Percentiles rank a stretch among this genome's conserved stretches.
phyloP scores from a whole-genome alignment of 257 asterid species.

The Plantago ovata region DNA sequence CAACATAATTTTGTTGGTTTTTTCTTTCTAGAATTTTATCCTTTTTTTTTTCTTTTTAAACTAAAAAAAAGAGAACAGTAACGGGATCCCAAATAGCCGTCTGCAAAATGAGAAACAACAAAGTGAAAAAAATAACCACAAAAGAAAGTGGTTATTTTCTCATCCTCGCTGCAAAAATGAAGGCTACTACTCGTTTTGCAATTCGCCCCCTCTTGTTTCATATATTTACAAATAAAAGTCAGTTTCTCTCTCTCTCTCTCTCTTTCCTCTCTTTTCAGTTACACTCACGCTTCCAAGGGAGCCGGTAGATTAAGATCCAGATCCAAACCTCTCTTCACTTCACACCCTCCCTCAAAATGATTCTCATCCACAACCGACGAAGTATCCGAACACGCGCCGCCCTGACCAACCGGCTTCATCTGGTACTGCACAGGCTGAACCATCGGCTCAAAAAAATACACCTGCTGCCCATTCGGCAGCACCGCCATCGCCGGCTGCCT shows the following conservation, averaged over 20 bases:
- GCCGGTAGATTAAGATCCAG: conserved; percentile 83
- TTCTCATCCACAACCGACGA: conserved; percentile 89
- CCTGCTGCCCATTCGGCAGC: conserved; percentile 58
- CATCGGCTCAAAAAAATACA: conserved; percentile 35
- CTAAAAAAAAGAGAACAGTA: background rate
- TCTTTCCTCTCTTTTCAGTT: background rate
- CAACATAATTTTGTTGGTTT: conserved; percentile 10
- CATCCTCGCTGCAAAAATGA: conserved; percentile 35
- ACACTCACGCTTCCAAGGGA: conserved; percentile 44
- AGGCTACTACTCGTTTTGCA: conserved; percentile 1
- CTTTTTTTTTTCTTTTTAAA: no score
- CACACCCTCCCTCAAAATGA: conserved; percentile 28
- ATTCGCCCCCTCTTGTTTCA: background rate
- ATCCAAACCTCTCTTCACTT: conserved; percentile 45
- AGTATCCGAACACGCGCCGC: conserved; percentile 51
- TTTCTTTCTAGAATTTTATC: no score
- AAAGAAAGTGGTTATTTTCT: background rate
- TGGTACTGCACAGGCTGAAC: conserved; percentile 27
- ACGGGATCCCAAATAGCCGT: conserved; percentile 12
- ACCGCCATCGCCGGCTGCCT: conserved; percentile 59
- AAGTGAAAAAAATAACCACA: conserved; percentile 11
- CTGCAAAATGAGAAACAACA: conserved; percentile 34
- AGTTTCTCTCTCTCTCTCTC: conserved; percentile 20
- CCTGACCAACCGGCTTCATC: conserved; percentile 19
- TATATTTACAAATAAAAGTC: conserved; percentile 43